Evolutionary conservation across 257 asterid genomes (phyloP).

Genomic region (Phtheirospermum japonicum): DNA sequence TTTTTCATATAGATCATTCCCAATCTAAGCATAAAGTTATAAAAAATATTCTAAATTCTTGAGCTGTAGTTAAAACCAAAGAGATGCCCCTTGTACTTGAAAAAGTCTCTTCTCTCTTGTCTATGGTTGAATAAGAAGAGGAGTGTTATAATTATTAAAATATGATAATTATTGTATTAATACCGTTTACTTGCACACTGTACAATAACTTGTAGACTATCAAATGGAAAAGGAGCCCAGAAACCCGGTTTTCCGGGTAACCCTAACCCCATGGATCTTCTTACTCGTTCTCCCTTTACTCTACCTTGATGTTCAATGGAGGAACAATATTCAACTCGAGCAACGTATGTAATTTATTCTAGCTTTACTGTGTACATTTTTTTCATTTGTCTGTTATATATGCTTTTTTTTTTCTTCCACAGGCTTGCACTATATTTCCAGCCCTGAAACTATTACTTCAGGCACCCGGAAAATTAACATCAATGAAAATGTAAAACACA

Average conservation of each 20-base stretch:
- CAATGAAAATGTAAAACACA: conserved; percentile 13
- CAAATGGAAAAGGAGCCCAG: conserved; percentile 32
- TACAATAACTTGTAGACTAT: not conserved
- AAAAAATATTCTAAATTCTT: no score
- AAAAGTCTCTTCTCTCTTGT: no score
- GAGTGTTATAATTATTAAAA: no score
- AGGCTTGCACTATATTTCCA: conserved; percentile 27
- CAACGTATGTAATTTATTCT: conserved; percentile 26
- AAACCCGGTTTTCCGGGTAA: conserved; percentile 29
- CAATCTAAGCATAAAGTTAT: no score
- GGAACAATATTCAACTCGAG: conserved; percentile 23
- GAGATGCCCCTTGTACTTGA: no score
- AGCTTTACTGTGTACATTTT: not conserved
- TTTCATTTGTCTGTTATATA: not conserved
- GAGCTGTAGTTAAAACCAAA: no score
- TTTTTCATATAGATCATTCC: no score
- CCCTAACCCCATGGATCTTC: conserved; percentile 40
- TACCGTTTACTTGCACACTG: conserved; percentile 13
- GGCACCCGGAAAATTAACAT: not conserved
- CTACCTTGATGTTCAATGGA: conserved; percentile 32
- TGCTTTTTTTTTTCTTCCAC: conserved; percentile 4
- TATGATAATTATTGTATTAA: not conserved
- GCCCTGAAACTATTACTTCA: conserved; percentile 11
- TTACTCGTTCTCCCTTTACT: conserved; percentile 35
- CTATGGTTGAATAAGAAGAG: no score